Evolutionary conservation across 345 rosid species (phyloP).

Genomic region (Garcia nutans): DNA sequence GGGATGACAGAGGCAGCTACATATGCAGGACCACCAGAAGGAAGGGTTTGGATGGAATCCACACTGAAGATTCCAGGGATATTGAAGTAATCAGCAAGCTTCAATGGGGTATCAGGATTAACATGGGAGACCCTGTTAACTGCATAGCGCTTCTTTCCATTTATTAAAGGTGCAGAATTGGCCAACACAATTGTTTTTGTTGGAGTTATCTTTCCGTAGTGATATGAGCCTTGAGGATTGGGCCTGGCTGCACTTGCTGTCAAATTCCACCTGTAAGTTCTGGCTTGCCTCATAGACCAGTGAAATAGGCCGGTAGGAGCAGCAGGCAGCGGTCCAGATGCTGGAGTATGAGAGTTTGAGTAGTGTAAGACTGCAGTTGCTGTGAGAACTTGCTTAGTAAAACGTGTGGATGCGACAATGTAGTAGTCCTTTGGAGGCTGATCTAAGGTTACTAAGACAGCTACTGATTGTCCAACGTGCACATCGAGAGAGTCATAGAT

Average conservation of each 20-base stretch:
- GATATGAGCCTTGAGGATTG: conserved; percentile 95
- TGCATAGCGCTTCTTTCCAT: conserved; percentile 75
- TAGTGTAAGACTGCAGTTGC: conserved; percentile 66
- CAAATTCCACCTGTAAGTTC: conserved; percentile 85
- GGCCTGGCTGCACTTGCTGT: conserved; percentile 94
- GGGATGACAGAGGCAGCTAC: conserved; percentile 67
- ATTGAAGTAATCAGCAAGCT: conserved; percentile 78
- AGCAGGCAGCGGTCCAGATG: conserved; percentile 63
- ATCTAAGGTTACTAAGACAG: conserved; percentile 68
- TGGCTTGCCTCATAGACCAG: conserved; percentile 87
- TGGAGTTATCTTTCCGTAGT: conserved; percentile 62
- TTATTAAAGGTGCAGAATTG: conserved; percentile 73
- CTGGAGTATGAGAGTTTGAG: conserved; percentile 52
- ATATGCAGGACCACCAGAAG: conserved; percentile 48
- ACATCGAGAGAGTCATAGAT: conserved; percentile 78
- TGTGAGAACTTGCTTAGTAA: conserved; percentile 40
- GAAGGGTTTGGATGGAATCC: conserved; percentile 47
- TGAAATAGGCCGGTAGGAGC: conserved; percentile 46
- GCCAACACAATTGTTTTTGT: conserved; percentile 55
- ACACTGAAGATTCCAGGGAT: conserved; percentile 66
- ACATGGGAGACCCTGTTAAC: conserved; percentile 77
- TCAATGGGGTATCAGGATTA: conserved; percentile 74
- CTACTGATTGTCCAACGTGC: conserved; percentile 83
- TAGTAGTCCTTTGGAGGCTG: conserved; percentile 79
- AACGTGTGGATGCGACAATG: conserved; percentile 73